These are phyloP conservation scores for Ramaria sp. DNA, from an alignment of 768 basidiomycete species.

Conservation along the genomic window DNA sequence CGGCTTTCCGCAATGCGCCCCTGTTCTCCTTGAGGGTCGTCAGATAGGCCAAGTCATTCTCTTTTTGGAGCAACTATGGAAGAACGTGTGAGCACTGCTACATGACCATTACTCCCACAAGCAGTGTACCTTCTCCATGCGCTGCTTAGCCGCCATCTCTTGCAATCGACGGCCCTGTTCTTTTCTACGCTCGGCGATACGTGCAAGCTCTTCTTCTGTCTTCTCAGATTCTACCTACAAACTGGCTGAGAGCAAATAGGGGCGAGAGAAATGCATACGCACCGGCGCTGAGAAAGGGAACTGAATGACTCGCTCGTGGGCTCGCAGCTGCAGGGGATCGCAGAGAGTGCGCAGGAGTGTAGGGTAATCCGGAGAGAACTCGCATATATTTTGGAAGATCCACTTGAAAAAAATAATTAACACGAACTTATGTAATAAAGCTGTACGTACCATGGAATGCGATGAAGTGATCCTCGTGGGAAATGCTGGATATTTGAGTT, in stretches of 20 bases:
- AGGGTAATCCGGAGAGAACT: constrained; percentile 71
- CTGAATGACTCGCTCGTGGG: constrained; percentile 65
- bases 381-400: constrained; percentile 84
- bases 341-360: constrained; percentile 54
- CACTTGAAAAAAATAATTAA: constrained; percentile 39
- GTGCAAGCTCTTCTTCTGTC: constrained; percentile 80
- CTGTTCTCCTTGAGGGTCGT: constrained; percentile 53
- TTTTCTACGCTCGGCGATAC: constrained; percentile 64
- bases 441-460: constrained; percentile 60
- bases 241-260: background rate
- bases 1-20: constrained; percentile 50
- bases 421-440: background rate
- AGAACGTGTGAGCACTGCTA: background rate
- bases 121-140: constrained; percentile 66
- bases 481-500: constrained; percentile 92
- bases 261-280: constrained; percentile 9
- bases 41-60: constrained; percentile 60
- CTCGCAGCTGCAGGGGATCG: constrained; percentile 53
- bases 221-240: constrained; percentile 57
- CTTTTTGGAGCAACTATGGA: constrained; percentile 59
- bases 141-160: constrained; percentile 78
- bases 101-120: no score
- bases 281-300: constrained; percentile 62
- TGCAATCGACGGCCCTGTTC: constrained; percentile 86
- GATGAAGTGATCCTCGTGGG: constrained; percentile 68